Base-by-base conservation (phyloP, 2,329 filamentous ascomycete species). In the Colletotrichum sp. region DNA sequence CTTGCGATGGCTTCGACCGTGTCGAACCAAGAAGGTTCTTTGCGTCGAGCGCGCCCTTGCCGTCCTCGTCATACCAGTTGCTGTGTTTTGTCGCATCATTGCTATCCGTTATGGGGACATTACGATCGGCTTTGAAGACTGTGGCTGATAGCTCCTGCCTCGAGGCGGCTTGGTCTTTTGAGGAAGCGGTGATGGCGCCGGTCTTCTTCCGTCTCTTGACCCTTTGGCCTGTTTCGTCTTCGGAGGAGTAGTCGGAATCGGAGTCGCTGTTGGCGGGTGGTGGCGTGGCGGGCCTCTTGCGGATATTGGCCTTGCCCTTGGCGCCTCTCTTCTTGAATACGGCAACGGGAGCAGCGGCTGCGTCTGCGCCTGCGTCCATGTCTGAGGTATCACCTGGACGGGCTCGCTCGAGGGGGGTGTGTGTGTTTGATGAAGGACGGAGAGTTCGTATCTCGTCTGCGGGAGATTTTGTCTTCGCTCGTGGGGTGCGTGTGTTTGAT, bases 51-150 rank as follows among this genome's bases (percentile, higher is more conserved):
- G 82, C 82, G 64, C 89, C 89, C 62, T 87, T 85, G 29, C 88
- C 86, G n/a, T 90, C 89, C 76, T 96, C 95, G 77, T 98, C 96
- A 85, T 94, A 97, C 96, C 96, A 98, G 83, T 98, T 95, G 72
- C 91, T 94, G 59, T 93, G 91, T 81, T 98, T 98, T 2, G 96
- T 99, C 25, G 97, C 96, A 83, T 98, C 96, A 83, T 96, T 96
- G 80, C 91, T 91, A 78, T 89, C 89, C 80, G 92, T 88, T 80
- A 95, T 92, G 78, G 89, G 88, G 29, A 92, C 85, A 73, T 87
- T 89, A 79, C 93, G 89, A 83, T 95, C 90, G 73, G 93, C 91
- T 69, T 89, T 84, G 84, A 90, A 91, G 78, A 90, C 85, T 63
- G 91, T 90, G 75, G 91, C 86, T 16, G 87, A 85, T 29, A 89